These are phyloP conservation scores for thale cress (Arabidopsis thaliana) DNA, from an alignment of 345 rosid species.

Conservation along the genomic window DNA sequence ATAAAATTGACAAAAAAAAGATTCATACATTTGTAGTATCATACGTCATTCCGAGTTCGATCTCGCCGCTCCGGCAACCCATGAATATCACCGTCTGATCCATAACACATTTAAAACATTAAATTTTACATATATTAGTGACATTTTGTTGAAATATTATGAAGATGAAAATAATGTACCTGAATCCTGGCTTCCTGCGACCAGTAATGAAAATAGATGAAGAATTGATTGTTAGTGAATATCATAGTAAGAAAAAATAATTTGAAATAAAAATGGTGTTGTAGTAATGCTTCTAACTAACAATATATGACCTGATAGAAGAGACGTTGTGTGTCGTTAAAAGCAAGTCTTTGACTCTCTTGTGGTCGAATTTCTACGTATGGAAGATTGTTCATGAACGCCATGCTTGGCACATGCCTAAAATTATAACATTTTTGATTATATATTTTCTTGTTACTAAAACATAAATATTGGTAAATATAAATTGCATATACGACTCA, in stretches of 20 bases:
- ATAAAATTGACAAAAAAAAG: background rate
- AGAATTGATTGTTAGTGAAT: slow-evolving; percentile 2
- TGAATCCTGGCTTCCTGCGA: slow-evolving; percentile 83
- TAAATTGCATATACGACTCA: background rate
- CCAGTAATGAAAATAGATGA: background rate
- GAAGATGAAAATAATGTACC: slow-evolving; percentile 51
- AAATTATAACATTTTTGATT: background rate
- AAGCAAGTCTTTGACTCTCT: slow-evolving; percentile 55
- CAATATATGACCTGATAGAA: slow-evolving; percentile 65
- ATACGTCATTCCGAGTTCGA: slow-evolving; percentile 76
- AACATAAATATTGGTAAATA: background rate
- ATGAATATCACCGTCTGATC: slow-evolving; percentile 73
- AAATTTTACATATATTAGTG: background rate
- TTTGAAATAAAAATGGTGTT: background rate
- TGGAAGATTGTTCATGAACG: slow-evolving; percentile 59
- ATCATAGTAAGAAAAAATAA: background rate
- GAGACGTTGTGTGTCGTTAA: slow-evolving; percentile 52
- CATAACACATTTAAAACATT: background rate
- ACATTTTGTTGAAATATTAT: slow-evolving; percentile 7
- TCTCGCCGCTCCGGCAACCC: slow-evolving; percentile 86
- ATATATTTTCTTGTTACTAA: background rate
- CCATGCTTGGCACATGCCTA: slow-evolving; percentile 69
- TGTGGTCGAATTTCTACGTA: slow-evolving; percentile 55
- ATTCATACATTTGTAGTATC: slow-evolving; percentile 51
- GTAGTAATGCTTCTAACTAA: background rate